Base-by-base conservation (phyloP, 495 filamentous ascomycete genomes). In the Trichoderma virens region DNA sequence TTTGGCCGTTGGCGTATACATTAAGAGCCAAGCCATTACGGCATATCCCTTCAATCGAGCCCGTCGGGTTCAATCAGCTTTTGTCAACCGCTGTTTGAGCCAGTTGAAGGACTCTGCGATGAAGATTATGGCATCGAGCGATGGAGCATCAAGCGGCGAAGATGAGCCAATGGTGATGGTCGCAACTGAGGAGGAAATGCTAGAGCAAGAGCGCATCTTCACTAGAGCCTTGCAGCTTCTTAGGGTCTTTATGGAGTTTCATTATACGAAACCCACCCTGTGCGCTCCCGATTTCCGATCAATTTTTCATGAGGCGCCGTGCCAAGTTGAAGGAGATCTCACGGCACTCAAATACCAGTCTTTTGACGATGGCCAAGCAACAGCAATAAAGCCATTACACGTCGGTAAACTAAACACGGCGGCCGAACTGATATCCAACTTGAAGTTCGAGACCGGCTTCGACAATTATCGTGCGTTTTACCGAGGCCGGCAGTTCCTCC, bases 41-140 rank as follows among this genome's bases (percentile, higher is more conserved):
- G 70, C 73, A 0, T 74, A 82, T 56, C 70, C 76, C 9, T 75
- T 76, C 23, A 72, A 77, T n/a, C 75, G 76, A 23, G 76, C 77
- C 30, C 72, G 76, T 27, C 75, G 71, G 68, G 88, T 93, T n/a
- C 92, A 97, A 73, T 79, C 93, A 64, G 80, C 82, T 11, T 79
- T 97, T 14, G 90, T 91, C 20, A 80, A 89, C 66, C 86, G 90
- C 59, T 96, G 92, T 68, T 81, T 95, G 13, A 74, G 81, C 18
- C 89, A 94, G 70, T 79, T 97, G 9, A 87, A 85, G 39, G 77
- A 79, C 2, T 86, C 90, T n/a, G 90, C 89, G 13, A 73, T 78
- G 18, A 83, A 76, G 54, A 66, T 93, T 67, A 88, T 83, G 65
- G 62, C 71, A 5, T 78, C 78, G 60, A 70, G 63, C 45, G 74